These are phyloP conservation scores for Amanita fuliginea DNA, from an alignment of 768 basidiomycete species.

Conservation along the genomic window DNA sequence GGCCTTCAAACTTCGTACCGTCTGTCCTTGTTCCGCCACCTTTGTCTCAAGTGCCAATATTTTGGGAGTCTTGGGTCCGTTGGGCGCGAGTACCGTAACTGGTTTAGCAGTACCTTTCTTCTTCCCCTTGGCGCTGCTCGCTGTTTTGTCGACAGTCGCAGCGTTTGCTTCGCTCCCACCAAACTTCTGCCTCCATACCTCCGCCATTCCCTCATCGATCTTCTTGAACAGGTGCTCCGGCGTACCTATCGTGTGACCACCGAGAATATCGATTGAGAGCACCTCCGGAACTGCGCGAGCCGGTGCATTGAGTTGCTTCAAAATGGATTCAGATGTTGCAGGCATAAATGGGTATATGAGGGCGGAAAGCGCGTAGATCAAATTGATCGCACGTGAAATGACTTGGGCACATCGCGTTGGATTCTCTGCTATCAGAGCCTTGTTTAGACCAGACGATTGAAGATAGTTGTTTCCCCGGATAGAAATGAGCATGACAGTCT, in stretches of 20 bases:
- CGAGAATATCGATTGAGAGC: constrained; percentile 73
- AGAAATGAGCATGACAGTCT: constrained; percentile 84
- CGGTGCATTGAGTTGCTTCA: constrained; percentile 83
- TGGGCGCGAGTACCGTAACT: constrained; percentile 25
- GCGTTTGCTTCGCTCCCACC: constrained; percentile 40
- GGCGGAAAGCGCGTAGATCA: constrained; percentile 84
- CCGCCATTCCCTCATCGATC: constrained; percentile 86
- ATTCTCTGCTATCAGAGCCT: constrained; percentile 72
- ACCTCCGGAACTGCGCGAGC: constrained; percentile 66
- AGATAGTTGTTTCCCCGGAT: constrained; percentile 87
- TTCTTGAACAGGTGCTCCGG: constrained; percentile 89
- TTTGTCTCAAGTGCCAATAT: constrained; percentile 62
- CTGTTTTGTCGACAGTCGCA: too few relatives aligned
- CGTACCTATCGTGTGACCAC: constrained; percentile 75
- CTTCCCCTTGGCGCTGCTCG: constrained; percentile 26
- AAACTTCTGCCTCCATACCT: constrained; percentile 72
- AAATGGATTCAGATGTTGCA: constrained; percentile 68
- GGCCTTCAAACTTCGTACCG: constrained; percentile 63
- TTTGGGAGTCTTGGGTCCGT: constrained; percentile 61
- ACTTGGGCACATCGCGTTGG: constrained; percentile 86
- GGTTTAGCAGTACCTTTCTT: constrained; percentile 41
- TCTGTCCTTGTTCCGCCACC: constrained; percentile 65
- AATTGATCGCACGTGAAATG: constrained; percentile 78
- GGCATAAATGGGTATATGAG: constrained; percentile 97
- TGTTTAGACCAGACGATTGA: constrained; percentile 87